Evolutionary conservation across 495 filamentous ascomycete species (phyloP), one percentile per base, ranked within the genome.

Genomic region (Podospora tetraspora): DNA sequence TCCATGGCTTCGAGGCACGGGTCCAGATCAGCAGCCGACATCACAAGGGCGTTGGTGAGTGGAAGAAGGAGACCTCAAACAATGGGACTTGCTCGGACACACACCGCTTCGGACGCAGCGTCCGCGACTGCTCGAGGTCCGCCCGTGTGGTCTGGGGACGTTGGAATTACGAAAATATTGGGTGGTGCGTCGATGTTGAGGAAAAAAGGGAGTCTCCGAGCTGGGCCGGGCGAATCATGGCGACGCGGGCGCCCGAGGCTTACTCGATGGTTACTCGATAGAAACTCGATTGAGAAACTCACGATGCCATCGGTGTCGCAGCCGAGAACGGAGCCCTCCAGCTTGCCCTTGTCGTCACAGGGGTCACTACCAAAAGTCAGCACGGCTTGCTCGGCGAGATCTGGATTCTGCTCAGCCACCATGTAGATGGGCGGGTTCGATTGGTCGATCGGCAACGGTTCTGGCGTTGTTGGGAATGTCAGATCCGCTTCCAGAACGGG

Each of bases 211-310:
- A 16, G 32, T 23, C 37, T 21, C 21, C 32, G 52, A 32, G 29
- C 12, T 5, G n/a, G 19, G 61, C 61, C 16, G 37, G 69, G 69
- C 72, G 72, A 74, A 74, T 74, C 70, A 65, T 66, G 66, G 57
- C 16, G 37, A 30, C 29, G 57, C n/a, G 7, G 30, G 65, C 61
- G 24, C 19, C 59, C 67, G 34, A 68, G 21, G 64, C 57, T 78
- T 77, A 77, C 76, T 75, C 73, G 75, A 77, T 72, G 30, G 63
- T 78, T 78, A 78, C 76, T 78, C 76, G 75, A 78, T 77, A 32
- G 70, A 76, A 78, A 78, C 74, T 73, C 72, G 16, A 69, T 57
- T 13, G 7, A 3, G 11, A 30, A 19, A 52, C 16, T 67, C 70
- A 62, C 68, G 68, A 76, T 72, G 72, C 69, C 69, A 62, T 74